phyloP scores from a whole-genome alignment of 257 asterid species.

The Solanum dulcamara region DNA sequence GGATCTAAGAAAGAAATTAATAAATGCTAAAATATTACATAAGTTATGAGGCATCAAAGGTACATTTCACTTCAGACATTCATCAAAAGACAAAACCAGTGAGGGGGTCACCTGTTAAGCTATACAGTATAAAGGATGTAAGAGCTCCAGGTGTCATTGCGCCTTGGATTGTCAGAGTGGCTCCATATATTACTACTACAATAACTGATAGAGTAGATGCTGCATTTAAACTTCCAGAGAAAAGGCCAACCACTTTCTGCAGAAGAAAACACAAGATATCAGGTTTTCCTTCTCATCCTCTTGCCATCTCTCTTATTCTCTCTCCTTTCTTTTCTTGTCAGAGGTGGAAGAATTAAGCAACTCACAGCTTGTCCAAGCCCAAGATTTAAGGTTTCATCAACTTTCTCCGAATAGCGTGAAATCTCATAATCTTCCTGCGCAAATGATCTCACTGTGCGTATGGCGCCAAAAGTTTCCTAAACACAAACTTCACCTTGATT shows the following conservation, averaged over 20 bases:
- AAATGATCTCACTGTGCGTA: conserved; percentile 86
- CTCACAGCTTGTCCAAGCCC: conserved; percentile 85
- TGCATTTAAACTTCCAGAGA: conserved; percentile 69
- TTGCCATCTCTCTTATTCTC: background rate
- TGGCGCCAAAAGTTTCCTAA: conserved; percentile 81
- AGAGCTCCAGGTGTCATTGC: conserved; percentile 70
- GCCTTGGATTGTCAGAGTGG: conserved; percentile 71
- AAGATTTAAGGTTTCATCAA: conserved; percentile 71
- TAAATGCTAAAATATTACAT: background rate
- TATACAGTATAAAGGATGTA: conserved; percentile 79
- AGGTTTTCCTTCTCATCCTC: background rate
- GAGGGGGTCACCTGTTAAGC: conserved; percentile 53
- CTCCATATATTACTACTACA: conserved; percentile 67
- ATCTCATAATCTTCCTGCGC: conserved; percentile 70
- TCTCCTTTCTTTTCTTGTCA: background rate
- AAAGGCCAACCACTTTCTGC: conserved; percentile 62
- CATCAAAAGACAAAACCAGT: background rate
- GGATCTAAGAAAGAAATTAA: background rate
- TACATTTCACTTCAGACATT: background rate
- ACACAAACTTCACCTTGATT: background rate
- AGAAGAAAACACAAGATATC: conserved; percentile 8
- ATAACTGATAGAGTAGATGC: conserved; percentile 81
- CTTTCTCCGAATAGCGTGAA: conserved; percentile 72
- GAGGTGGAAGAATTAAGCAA: conserved; percentile 7
- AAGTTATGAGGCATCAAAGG: background rate